Percentiles rank a stretch among this genome's conserved stretches.
Conservation (phyloP, 805 yeast species). For the Wickerhamomyces bovis region DNA sequence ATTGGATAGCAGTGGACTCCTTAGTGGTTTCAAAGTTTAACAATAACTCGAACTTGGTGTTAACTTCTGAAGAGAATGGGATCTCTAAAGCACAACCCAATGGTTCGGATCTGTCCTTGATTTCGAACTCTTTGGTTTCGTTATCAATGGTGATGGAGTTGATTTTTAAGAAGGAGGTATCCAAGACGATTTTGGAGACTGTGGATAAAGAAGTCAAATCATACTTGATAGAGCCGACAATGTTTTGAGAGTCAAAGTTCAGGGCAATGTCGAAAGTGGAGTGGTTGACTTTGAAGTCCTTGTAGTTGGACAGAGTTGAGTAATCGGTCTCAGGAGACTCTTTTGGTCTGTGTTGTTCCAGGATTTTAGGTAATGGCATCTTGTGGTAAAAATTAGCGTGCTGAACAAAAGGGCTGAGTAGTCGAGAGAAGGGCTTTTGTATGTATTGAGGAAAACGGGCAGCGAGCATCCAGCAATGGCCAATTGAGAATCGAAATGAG, state of each 20-base stretch:
- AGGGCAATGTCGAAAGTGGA: conserved; percentile 51
- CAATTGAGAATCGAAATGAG: not conserved
- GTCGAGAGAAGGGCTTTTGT: not conserved
- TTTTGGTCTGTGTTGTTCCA: conserved; percentile 27
- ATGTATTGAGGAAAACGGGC: not conserved
- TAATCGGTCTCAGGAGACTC: conserved; percentile 55
- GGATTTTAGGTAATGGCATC: conserved; percentile 21
- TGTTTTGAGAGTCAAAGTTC: conserved; percentile 43
- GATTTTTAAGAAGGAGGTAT: conserved; percentile 59
- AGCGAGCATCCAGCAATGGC: not conserved
- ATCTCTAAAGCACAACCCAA: conserved; percentile 50
- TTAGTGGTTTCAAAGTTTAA: conserved; percentile 65
- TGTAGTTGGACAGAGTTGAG: conserved; percentile 74
- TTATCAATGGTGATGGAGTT: conserved; percentile 39
- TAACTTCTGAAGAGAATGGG: conserved; percentile 4
- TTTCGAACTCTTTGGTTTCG: conserved; percentile 20
- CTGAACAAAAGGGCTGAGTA: not conserved
- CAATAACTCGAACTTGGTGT: conserved; percentile 23
- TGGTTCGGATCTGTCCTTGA: conserved; percentile 42
- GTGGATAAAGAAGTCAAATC: conserved; percentile 30
- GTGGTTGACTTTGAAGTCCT: conserved; percentile 40
- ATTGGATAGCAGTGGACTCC: conserved; percentile 79
- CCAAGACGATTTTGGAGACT: conserved; percentile 46
- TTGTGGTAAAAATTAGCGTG: not conserved
- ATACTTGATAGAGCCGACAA: conserved; percentile 52